These are phyloP conservation scores for Manihot esculenta DNA, from an alignment of 441 rosid species.

Conservation along the genomic window DNA sequence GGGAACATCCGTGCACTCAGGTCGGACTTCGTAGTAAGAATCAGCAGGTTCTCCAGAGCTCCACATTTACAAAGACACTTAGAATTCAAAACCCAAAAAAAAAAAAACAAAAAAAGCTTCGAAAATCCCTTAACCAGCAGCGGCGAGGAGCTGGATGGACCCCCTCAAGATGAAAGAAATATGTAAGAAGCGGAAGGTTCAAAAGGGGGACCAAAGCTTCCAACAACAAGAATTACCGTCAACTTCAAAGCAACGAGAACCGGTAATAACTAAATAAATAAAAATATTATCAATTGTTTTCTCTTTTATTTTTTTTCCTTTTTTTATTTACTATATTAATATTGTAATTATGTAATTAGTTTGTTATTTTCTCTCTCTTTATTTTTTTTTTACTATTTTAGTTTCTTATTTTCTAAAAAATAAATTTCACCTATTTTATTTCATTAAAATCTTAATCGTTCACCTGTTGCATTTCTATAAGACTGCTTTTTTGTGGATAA, in stretches of 20 bases:
- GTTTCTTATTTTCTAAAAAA: too few species aligned
- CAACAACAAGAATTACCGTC: neutral
- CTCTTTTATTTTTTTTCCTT: neutral
- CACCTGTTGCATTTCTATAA: too few species aligned
- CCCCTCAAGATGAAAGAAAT: neutral
- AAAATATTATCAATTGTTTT: neutral
- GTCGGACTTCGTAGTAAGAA: slow-evolving; percentile 82
- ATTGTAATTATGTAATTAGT: neutral
- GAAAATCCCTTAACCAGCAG: neutral
- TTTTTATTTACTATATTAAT: neutral
- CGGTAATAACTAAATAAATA: slow-evolving; percentile 1
- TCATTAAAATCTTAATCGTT: too few species aligned
- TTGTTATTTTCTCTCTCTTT: neutral
- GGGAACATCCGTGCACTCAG: slow-evolving; percentile 88
- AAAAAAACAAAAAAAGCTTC: neutral
- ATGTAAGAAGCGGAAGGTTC: slow-evolving; percentile 12
- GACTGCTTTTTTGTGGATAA: too few species aligned
- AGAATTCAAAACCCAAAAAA: neutral
- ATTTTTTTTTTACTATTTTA: too few species aligned
- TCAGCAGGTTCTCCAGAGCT: slow-evolving; percentile 68
- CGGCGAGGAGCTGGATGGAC: slow-evolving; percentile 14
- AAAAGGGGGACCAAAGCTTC: slow-evolving; percentile 8
- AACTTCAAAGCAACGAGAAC: slow-evolving; percentile 19
- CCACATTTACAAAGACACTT: slow-evolving; percentile 52
- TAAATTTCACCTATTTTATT: too few species aligned